Base-by-base conservation (phyloP, 441 rosid genomes). In the Raphanus hybrid region DNA sequence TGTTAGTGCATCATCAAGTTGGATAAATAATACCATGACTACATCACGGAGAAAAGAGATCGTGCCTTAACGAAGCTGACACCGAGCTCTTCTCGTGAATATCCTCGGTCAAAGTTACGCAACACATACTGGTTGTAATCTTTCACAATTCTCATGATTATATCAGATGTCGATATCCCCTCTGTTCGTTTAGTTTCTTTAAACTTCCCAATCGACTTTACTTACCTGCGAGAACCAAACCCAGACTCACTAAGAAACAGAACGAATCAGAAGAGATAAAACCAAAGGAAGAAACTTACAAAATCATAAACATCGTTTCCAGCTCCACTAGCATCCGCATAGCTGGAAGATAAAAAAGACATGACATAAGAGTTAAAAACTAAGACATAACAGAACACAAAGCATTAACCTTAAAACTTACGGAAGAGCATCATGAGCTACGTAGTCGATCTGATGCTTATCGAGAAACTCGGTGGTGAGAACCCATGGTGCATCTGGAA, bases 401-500 rank as follows among this genome's bases (percentile, higher is more conserved):
- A 75, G 2, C 58, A 78, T 41, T 64, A 43, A 67, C 55, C 69
- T 2, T 45, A 0, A 32, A 0, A 58, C 91, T 85, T 89, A 92
- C 97, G 98, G 98, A 76, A 93, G 97, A 48, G 97, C 82, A 45
- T 92, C 97, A 6, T 93, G 98, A 55, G 98, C 98, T 62, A 93
- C 98, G 29, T 82, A 93, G 74, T 91, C 97, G 5, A 93, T 92
- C 27, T 82, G 63, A 79, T 93, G 96, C 64, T 92, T 88, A 82
- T 93, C 92, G 6, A 93, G 91, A 80, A 93, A 93, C 78, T 89
- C 98, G 29, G 73, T 77, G 0, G 84, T 87, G 55, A 92, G 68
- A 73, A 93, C 97, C 98, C 98, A 92, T 35, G 98, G 98, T 2
- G 98, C 97, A 86, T 91, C 89, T 35, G 94, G 91, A 55, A 93